These are phyloP conservation scores for Pythium myriotylum DNA, from an alignment of 352 stramenopile species.

Conservation along the genomic window DNA sequence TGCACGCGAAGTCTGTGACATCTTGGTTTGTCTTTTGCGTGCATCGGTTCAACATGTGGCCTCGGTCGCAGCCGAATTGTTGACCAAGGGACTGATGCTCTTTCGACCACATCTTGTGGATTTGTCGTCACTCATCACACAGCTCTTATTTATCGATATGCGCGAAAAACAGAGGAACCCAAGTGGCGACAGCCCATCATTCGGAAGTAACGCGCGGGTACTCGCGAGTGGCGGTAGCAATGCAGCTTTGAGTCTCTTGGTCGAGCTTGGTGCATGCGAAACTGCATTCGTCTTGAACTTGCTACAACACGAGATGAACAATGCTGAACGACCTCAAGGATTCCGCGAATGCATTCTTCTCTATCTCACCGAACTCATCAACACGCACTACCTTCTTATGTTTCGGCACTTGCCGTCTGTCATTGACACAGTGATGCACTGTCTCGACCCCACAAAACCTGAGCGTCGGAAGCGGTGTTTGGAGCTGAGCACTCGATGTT, in stretches of 20 bases:
- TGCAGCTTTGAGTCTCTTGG: conserved; percentile 72
- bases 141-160: conserved; percentile 77
- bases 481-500: conserved; percentile 71
- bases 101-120: conserved; percentile 84
- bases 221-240: conserved; percentile 64
- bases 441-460: conserved; percentile 83
- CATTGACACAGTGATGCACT: conserved; percentile 86
- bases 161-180: conserved; percentile 63
- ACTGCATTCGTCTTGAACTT: conserved; percentile 74
- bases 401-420: conserved; percentile 80
- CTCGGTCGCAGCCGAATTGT: conserved; percentile 69
- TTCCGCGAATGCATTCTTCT: conserved; percentile 79
- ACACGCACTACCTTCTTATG: conserved; percentile 84
- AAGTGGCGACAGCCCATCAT: conserved; percentile 35
- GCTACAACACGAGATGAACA: conserved; percentile 86
- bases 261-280: conserved; percentile 79
- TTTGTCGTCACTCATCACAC: conserved; percentile 71
- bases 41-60: conserved; percentile 58
- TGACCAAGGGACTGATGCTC: conserved; percentile 84
- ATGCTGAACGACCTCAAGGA: conserved; percentile 58
- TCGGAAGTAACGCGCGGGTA: conserved; percentile 49
- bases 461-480: conserved; percentile 80
- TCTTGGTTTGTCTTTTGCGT: conserved; percentile 68
- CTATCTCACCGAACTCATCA: conserved; percentile 82
- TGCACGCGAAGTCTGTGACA: conserved; percentile 80